phyloP scores from a whole-genome alignment of 768 basidiomycete species.

The Leccinum subgranulosum region DNA sequence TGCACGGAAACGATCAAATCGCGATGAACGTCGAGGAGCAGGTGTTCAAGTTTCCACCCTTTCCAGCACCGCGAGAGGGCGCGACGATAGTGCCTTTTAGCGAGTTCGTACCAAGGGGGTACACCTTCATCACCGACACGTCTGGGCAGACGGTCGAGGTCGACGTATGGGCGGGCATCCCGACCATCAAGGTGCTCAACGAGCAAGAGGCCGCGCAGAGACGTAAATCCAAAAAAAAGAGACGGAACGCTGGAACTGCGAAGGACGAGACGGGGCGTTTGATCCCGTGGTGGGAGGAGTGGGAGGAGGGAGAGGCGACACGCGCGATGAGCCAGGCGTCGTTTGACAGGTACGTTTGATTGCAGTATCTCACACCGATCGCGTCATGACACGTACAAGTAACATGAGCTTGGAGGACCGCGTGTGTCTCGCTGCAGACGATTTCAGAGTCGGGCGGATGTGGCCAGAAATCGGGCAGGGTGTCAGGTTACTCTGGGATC shows the following conservation, averaged over 20 bases:
- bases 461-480: slow-evolving; percentile 31
- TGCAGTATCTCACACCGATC: neutral
- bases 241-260: slow-evolving; percentile 19
- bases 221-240: slow-evolving; percentile 14
- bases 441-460: slow-evolving; percentile 28
- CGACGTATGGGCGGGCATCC: slow-evolving; percentile 21
- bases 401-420: slow-evolving; percentile 18
- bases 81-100: slow-evolving; percentile 43
- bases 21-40: neutral
- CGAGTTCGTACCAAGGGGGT: slow-evolving; percentile 33
- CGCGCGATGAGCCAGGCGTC: slow-evolving; percentile 17
- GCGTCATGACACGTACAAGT: neutral
- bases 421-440: slow-evolving; percentile 27
- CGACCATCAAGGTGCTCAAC: slow-evolving; percentile 25
- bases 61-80: slow-evolving; percentile 40
- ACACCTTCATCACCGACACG: slow-evolving; percentile 3
- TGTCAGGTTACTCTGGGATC: slow-evolving; percentile 30
- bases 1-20: neutral
- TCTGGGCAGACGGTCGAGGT: slow-evolving; percentile 24
- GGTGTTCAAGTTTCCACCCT: slow-evolving; percentile 41
- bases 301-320: slow-evolving; percentile 25
- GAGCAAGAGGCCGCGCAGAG: slow-evolving; percentile 19
- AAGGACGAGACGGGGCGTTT: slow-evolving; percentile 18
- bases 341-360: slow-evolving; percentile 27
- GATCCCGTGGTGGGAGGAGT: slow-evolving; percentile 34